These are phyloP conservation scores for Stagonosporopsis vannaccii DNA, from an alignment of 2,329 filamentous ascomycete species.

Conservation along the genomic window DNA sequence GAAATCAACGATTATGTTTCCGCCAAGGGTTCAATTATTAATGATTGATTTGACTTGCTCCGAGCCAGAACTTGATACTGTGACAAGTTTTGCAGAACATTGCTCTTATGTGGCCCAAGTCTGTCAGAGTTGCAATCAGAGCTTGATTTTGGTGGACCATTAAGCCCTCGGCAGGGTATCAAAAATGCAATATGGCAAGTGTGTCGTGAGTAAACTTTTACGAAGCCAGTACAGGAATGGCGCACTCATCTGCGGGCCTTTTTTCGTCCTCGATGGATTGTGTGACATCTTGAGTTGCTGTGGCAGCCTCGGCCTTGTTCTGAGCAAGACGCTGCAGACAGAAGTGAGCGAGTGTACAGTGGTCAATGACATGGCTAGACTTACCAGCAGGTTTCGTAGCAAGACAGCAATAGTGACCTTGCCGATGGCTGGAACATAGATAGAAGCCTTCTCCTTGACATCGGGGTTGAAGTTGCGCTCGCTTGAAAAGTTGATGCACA, in stretches of 20 bases:
- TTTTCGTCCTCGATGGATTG: constrained; percentile 20
- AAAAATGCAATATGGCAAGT: constrained; percentile 9
- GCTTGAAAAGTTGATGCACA: constrained; percentile 99
- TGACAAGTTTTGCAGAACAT: neutral
- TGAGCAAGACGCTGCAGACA: constrained; percentile 52
- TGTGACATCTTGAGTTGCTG: constrained; percentile 10
- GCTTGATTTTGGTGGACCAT: constrained; percentile 21
- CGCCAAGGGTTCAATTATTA: neutral
- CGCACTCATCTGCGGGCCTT: constrained; percentile 29
- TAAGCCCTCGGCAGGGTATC: constrained; percentile 40
- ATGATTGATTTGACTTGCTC: neutral
- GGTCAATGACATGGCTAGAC: constrained; percentile 43
- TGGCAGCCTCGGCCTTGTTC: constrained; percentile 48
- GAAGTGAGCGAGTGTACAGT: neutral
- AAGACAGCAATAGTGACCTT: constrained; percentile 97
- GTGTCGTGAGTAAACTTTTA: neutral
- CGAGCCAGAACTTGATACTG: neutral
- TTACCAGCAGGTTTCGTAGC: constrained; percentile 84
- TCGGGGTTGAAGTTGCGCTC: constrained; percentile 91
- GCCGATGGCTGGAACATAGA: constrained; percentile 95
- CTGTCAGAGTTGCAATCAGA: neutral
- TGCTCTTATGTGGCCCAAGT: neutral
- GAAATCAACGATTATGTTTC: neutral
- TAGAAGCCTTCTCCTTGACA: constrained; percentile 93
- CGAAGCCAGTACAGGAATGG: constrained; percentile 11